phyloP scores from a whole-genome alignment of 2,329 filamentous ascomycete species.

The Cytospora schulzeri region DNA sequence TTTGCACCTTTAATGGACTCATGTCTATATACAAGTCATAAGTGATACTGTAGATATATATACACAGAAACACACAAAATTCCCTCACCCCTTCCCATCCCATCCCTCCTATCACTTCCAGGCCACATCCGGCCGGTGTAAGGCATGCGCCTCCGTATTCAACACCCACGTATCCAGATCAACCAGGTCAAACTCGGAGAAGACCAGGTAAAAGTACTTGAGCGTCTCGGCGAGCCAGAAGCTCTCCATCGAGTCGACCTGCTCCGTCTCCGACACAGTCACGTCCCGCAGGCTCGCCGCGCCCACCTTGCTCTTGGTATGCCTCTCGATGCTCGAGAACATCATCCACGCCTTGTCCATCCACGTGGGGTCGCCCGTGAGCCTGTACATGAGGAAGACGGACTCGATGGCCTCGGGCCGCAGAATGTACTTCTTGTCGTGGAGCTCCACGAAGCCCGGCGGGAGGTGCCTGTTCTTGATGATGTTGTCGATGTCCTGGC shows the following conservation, averaged over 20 bases:
- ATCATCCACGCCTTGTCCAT: constrained; percentile 73
- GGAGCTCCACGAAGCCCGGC: constrained; percentile 57
- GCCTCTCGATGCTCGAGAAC: constrained; percentile 65
- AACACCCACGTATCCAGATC: constrained; percentile 65
- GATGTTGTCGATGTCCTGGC: constrained; percentile 16
- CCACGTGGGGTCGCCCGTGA: constrained; percentile 68
- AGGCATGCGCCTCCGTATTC: constrained; percentile 59
- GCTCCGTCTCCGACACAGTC: constrained; percentile 43
- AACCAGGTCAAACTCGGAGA: constrained; percentile 59
- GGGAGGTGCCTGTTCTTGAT: constrained; percentile 22
- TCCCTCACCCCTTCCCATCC: too few species aligned
- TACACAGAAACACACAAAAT: background rate
- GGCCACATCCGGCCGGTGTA: constrained; percentile 38
- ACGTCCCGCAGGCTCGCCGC: constrained; percentile 70
- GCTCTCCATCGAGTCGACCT: constrained; percentile 69
- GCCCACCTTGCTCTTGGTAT: constrained; percentile 63
- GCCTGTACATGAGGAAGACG: constrained; percentile 75
- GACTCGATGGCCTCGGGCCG: constrained; percentile 80
- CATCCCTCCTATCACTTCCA: background rate
- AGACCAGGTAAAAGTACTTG: constrained; percentile 68
- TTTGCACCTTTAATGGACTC: background rate
- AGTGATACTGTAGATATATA: background rate
- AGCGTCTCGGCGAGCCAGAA: constrained; percentile 73
- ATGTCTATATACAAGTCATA: background rate
- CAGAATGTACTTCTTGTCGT: constrained; percentile 63